A percentile compares a stretch with the other conserved stretches of the same genome.
Conservation (phyloP, 306 rosid species). For the Prunus fruticosa region DNA sequence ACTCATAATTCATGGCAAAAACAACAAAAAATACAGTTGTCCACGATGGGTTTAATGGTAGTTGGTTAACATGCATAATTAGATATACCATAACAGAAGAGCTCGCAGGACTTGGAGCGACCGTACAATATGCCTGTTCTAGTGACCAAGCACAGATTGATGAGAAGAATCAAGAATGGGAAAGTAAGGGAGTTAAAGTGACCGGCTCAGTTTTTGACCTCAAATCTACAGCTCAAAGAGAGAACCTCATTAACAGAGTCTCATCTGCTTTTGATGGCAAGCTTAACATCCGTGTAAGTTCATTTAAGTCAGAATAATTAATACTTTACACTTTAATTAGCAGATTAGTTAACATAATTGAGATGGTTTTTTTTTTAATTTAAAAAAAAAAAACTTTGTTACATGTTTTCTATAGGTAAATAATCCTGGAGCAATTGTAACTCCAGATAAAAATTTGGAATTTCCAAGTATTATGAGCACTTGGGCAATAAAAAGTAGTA, state of each 20-base stretch:
- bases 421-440: slow-evolving; percentile 19
- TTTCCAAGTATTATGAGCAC: slow-evolving; percentile 23
- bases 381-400: not conserved
- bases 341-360: too few relatives aligned
- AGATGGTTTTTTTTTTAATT: too few relatives aligned
- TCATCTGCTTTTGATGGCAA: slow-evolving; percentile 37
- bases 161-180: slow-evolving; percentile 36
- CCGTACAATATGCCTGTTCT: slow-evolving; percentile 37
- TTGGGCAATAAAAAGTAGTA: too few relatives aligned
- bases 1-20: too few relatives aligned
- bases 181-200: slow-evolving; percentile 36
- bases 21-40: too few relatives aligned
- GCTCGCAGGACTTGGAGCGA: slow-evolving; percentile 44
- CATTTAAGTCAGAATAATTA: not conserved
- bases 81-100: slow-evolving; percentile 53
- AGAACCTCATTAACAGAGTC: slow-evolving; percentile 31
- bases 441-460: slow-evolving; percentile 13
- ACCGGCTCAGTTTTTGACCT: slow-evolving; percentile 47
- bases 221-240: slow-evolving; percentile 23
- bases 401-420: slow-evolving; percentile 26
- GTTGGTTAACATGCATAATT: not conserved
- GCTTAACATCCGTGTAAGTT: slow-evolving; percentile 49
- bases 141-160: slow-evolving; percentile 31
- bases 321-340: too few relatives aligned
- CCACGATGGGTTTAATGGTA: too few relatives aligned